phyloP scores from a whole-genome alignment of 352 stramenopile genomes.

The Phytophthora sojae region DNA sequence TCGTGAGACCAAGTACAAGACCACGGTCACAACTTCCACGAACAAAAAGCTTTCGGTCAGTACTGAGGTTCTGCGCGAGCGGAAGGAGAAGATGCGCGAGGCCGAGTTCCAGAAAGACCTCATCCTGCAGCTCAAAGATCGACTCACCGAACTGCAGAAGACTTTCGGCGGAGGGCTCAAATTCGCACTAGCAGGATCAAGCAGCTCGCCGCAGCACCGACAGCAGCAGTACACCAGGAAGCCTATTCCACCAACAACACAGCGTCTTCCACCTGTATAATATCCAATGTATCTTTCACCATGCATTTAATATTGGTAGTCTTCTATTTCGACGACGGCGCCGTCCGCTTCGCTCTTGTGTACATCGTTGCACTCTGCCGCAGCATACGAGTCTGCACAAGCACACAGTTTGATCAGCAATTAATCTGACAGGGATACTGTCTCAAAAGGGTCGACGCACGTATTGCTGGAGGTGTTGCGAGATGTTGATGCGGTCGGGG shows the following conservation, averaged over 20 bases:
- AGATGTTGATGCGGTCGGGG: slow-evolving; percentile 86
- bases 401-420: background rate
- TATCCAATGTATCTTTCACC: slow-evolving; percentile 22
- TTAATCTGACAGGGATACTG: background rate
- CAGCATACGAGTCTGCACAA: slow-evolving; percentile 71
- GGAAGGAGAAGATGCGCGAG: slow-evolving; percentile 66
- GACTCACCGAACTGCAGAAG: slow-evolving; percentile 71
- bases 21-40: slow-evolving; percentile 27
- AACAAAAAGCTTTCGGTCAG: slow-evolving; percentile 29
- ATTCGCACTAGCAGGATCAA: slow-evolving; percentile 55
- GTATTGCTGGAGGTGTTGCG: slow-evolving; percentile 81
- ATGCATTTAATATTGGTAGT: slow-evolving; percentile 1
- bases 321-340: slow-evolving; percentile 10
- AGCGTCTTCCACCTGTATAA: slow-evolving; percentile 81
- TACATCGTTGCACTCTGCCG: slow-evolving; percentile 87
- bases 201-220: slow-evolving; percentile 35
- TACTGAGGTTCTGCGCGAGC: slow-evolving; percentile 29
- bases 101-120: slow-evolving; percentile 75
- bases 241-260: slow-evolving; percentile 41
- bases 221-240: slow-evolving; percentile 40
- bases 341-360: slow-evolving; percentile 69
- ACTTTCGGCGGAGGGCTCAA: slow-evolving; percentile 63
- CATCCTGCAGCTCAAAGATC: slow-evolving; percentile 77
- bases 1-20: slow-evolving; percentile 54
- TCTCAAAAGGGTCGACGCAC: slow-evolving; percentile 36